phyloP scores from a whole-genome alignment of 169 alveolate genomes.

The Babesia caballi region DNA sequence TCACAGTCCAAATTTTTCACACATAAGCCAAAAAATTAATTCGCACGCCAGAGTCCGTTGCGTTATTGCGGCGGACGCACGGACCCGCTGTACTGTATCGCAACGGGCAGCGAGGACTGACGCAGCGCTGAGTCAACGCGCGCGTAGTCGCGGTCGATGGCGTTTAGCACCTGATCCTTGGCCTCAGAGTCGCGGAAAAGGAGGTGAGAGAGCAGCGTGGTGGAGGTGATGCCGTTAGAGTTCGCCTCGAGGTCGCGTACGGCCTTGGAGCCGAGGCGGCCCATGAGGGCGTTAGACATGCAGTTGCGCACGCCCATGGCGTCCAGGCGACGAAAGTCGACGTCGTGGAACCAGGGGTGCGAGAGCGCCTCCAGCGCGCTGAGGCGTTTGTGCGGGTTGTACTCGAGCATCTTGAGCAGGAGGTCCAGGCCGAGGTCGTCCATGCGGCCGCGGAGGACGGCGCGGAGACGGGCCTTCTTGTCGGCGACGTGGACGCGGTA shows the following conservation, averaged over 20 bases:
- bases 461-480: conserved; percentile 68
- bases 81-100: conserved; percentile 14
- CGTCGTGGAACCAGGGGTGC: conserved; percentile 90
- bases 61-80: background rate
- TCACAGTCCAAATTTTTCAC: too few relatives aligned
- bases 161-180: conserved; percentile 39
- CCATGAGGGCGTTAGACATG: conserved; percentile 73
- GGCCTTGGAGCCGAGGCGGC: conserved; percentile 74
- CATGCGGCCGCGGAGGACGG: conserved; percentile 66
- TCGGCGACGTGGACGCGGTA: conserved; percentile 60
- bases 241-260: conserved; percentile 73
- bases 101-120: conserved; percentile 30
- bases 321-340: conserved; percentile 76
- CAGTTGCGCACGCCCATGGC: conserved; percentile 81
- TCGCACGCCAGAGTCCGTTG: too few relatives aligned
- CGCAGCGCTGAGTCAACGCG: conserved; percentile 1
- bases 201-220: conserved; percentile 77
- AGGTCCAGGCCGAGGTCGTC: conserved; percentile 84
- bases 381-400: conserved; percentile 91
- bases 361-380: conserved; percentile 93
- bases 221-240: conserved; percentile 70
- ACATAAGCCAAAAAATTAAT: too few relatives aligned
- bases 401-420: conserved; percentile 85
- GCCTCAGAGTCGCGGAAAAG: conserved; percentile 45
- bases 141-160: conserved; percentile 61